These are phyloP conservation scores for Ulota crispa DNA, from an alignment of 225 moss, liverwort and hornwort species.

Conservation along the genomic window DNA sequence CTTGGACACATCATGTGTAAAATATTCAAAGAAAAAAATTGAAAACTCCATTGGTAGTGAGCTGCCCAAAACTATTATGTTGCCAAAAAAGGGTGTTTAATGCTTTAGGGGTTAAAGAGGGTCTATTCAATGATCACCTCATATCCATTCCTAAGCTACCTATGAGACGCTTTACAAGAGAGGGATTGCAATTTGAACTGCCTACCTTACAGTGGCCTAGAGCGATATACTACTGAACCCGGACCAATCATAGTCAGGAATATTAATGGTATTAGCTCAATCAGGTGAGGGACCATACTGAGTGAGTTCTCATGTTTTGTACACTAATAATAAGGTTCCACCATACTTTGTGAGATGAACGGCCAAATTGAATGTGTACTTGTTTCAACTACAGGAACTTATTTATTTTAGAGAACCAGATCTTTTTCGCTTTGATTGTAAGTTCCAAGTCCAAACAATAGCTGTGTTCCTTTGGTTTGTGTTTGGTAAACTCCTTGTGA, in stretches of 20 bases:
- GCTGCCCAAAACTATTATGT: too few relatives aligned
- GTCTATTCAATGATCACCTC: too few relatives aligned
- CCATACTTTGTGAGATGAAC: background rate
- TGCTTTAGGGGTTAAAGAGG: too few relatives aligned
- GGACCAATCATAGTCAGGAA: slow-evolving; percentile 39
- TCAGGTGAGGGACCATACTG: background rate
- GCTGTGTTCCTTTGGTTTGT: background rate
- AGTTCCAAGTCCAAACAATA: background rate
- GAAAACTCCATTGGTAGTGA: too few relatives aligned
- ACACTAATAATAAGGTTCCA: slow-evolving; percentile 15
- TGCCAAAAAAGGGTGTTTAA: too few relatives aligned
- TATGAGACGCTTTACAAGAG: too few relatives aligned
- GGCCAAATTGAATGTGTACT: background rate
- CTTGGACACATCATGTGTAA: too few relatives aligned
- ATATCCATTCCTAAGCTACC: too few relatives aligned
- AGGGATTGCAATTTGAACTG: too few relatives aligned
- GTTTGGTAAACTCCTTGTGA: background rate
- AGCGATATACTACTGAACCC: slow-evolving; percentile 72
- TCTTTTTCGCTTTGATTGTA: background rate
- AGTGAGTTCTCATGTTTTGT: slow-evolving; percentile 22
- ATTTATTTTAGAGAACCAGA: background rate
- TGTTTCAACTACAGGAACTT: background rate
- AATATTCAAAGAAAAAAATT: too few relatives aligned
- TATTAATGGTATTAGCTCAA: background rate
- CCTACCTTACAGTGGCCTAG: slow-evolving; percentile 76